Evolutionary conservation across 1,284 basidiomycete species (phyloP), one percentile per base, ranked within the genome.

Genomic region (Apiotrichum montevideense): DNA sequence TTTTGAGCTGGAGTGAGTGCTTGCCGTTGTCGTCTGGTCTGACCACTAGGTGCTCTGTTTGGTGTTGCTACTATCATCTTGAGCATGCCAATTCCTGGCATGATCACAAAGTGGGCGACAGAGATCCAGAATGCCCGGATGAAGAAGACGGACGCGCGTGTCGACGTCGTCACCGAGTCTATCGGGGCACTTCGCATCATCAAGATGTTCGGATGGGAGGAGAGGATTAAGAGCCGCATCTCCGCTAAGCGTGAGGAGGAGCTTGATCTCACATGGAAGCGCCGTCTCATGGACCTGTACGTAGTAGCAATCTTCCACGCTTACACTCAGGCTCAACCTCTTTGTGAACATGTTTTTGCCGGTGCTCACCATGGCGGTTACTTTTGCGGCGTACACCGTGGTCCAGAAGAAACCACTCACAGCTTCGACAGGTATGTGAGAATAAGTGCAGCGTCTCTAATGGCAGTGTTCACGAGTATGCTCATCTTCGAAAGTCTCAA

Each of bases 141-240:
- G 70, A 51, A 61, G 14, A 71, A 72, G 75, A 81, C 81, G 1
- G 82, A 83, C 63, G 77, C 78, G 7, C 76, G 83, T 44, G 79
- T 83, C 2, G 79, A 82, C 61, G 67, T 72, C 2, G 74, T 83
- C 46, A 80, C 81, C 1, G 83, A 83, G 70, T 56, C 68, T 5
- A 53, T 70, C 29, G 63, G 65, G 4, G 66, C 68, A 44, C 64
- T 71, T 7, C 58, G 84, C 33, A 84, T 85, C 79, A 77, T 85
- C 72, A 87, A 87, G 73, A 80, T 87, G 63, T 87, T 87, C 63
- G 85, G 82, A 8, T 85, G 84, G 84, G 84, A 85, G 66, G 72
- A 73, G 15, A 80, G 81, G 62, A 80, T 84, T 71, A 78, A 81
- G 55, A 72, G 77, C 29, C 77, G 79, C 51, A 76, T 85, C 42